Percentiles rank a stretch among this genome's conserved stretches.
These are phyloP conservation scores for Aegilops tauschii DNA, from an alignment of 176 grass and related monocot species.

Conservation along the genomic window DNA sequence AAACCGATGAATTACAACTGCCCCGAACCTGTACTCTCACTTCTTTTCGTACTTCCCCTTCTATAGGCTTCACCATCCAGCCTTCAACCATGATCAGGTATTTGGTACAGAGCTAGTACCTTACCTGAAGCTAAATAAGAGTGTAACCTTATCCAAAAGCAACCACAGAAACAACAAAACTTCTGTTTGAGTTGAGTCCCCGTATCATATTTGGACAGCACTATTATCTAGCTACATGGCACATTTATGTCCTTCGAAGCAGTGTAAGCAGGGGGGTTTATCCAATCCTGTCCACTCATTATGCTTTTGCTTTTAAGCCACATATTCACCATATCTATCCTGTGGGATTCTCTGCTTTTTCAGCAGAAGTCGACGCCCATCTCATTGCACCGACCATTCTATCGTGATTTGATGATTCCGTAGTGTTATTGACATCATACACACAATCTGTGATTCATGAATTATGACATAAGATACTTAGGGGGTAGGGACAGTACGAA, in stretches of 20 bases:
- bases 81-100: neutral
- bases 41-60: neutral
- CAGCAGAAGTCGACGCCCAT: neutral
- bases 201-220: neutral
- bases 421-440: slow-evolving; percentile 9
- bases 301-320: slow-evolving; percentile 8
- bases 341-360: neutral
- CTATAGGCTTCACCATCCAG: neutral
- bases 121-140: neutral
- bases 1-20: neutral
- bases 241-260: slow-evolving; percentile 9
- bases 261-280: neutral
- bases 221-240: neutral
- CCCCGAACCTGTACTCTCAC: neutral
- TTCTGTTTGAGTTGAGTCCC: neutral
- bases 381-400: neutral
- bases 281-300: slow-evolving; percentile 16
- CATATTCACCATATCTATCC: neutral
- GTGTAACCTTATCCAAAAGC: neutral
- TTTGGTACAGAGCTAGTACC: no score
- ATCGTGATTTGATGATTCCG: neutral
- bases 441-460: slow-evolving; percentile 4
- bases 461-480: neutral
- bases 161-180: neutral
- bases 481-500: neutral